Evolutionary conservation across 2,329 filamentous ascomycete species (phyloP), one percentile per base, ranked within the genome.

Genomic region (Amesomyces nigricolor): DNA sequence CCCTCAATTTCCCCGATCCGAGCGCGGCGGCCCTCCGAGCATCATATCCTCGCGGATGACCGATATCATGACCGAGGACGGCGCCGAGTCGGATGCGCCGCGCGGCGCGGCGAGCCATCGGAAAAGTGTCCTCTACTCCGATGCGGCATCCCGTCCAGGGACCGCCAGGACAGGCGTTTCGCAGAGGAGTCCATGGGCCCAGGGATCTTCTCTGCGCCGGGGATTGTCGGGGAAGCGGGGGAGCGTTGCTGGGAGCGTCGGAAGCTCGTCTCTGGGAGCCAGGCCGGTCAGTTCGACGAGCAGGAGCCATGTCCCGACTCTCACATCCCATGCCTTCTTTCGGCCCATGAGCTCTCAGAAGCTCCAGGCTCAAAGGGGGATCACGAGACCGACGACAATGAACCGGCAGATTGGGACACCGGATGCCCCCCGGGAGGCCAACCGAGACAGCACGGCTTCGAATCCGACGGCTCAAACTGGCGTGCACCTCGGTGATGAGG

Each of bases 271-370:
- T 16, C 58, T 61, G 32, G 78, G 70, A 68, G 83, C 71, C 62
- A 79, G 79, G 61, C 86, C 77, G 51, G 78, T 77, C 14, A 92
- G 86, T 62, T 79, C 88, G 42, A 78, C 87, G 45, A 91, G 86
- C 68, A 82, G 86, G 66, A 94, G 89, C 42, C 94, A 99, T 76
- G 91, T 95, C 17, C 91, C 94, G 1, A 91, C 88, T 1, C 75
- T 99, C 51, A 87, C 90, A 2, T 91, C 90, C 14, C 88, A 92
- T 66, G 92, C 89, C 52, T 97, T 99, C 74, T 96, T 95, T 68
- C 87, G 87, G 19, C 94, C 94, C 39, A 95, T 99, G 90, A 97
- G 91, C 73, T 95, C 92, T 22, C 91, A 96, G 70, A 87, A 90
- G 69, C 77, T 97, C 49, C 92, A 97, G 72, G 91, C 91, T 53